These are phyloP conservation scores for Neonectria neomacrospora DNA, from an alignment of 2,329 filamentous ascomycete species.

Conservation along the genomic window DNA sequence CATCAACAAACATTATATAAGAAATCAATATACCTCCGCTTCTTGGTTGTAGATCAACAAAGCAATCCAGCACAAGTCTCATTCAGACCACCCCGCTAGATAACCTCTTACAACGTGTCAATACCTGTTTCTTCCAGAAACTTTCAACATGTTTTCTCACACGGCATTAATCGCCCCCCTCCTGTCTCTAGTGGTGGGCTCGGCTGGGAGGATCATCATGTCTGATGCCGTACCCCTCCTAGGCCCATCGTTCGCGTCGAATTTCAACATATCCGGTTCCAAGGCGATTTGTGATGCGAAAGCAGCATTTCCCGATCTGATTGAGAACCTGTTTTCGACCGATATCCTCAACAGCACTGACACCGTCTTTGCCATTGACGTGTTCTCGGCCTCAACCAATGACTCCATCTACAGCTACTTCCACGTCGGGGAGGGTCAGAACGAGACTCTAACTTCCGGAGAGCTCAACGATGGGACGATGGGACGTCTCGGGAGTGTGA, in stretches of 20 bases:
- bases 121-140: no score
- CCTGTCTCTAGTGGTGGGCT: constrained; percentile 1
- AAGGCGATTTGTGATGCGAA: constrained; percentile 19
- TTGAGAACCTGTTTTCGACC: constrained; percentile 25
- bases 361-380: constrained; percentile 38
- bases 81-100: background rate
- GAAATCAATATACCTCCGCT: background rate
- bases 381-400: constrained; percentile 42
- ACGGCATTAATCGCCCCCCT: background rate
- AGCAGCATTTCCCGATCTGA: constrained; percentile 20
- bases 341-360: constrained; percentile 31
- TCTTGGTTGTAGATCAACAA: no score
- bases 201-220: constrained; percentile 18
- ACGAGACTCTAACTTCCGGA: constrained; percentile 30
- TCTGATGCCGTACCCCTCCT: constrained; percentile 35
- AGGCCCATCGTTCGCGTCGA: constrained; percentile 35
- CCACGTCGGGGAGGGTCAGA: constrained; percentile 31
- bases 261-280: constrained; percentile 34
- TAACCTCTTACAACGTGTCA: background rate
- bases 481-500: constrained; percentile 30
- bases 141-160: background rate
- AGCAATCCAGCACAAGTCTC: background rate
- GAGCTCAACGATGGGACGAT: constrained; percentile 33
- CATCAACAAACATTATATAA: background rate
- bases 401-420: constrained; percentile 39